A percentile compares a stretch with the other conserved stretches of the same genome.
Conservation (phyloP, 768 basidiomycete species). For the Rhizopogon sp. region DNA sequence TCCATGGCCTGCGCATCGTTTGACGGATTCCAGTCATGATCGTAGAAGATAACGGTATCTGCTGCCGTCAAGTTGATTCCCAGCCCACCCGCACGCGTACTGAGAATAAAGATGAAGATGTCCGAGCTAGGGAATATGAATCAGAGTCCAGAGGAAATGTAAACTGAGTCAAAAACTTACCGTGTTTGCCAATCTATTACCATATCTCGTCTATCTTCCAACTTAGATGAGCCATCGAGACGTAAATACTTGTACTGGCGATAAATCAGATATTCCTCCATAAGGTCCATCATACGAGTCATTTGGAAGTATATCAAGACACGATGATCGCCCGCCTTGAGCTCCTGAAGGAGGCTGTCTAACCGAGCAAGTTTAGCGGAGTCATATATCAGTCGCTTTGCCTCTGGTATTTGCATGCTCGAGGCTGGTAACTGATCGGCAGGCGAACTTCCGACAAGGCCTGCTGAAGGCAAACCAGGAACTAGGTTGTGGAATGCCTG, state of each 20-base stretch:
- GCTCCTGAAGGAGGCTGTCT: constrained; percentile 83
- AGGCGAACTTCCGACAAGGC: constrained; percentile 65
- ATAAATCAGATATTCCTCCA: constrained; percentile 97
- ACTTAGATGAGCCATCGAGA: constrained; percentile 88
- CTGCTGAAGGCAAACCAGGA: constrained; percentile 59
- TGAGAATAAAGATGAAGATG: constrained; percentile 90
- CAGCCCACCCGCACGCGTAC: constrained; percentile 92
- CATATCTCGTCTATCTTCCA: constrained; percentile 97
- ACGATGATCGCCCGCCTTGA: constrained; percentile 90
- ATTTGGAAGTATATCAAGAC: constrained; percentile 99
- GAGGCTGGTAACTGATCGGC: constrained; percentile 72
- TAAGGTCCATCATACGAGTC: constrained; percentile 99
- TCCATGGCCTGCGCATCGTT: constrained; percentile 99
- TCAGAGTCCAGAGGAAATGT: not conserved
- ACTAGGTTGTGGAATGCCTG: constrained; percentile 40
- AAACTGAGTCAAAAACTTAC: constrained; percentile 36
- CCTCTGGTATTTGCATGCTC: constrained; percentile 89
- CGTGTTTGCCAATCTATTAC: constrained; percentile 99
- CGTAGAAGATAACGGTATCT: constrained; percentile 24
- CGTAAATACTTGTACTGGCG: constrained; percentile 94
- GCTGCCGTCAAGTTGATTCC: constrained; percentile 93
- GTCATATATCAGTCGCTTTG: constrained; percentile 91
- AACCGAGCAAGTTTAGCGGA: constrained; percentile 93
- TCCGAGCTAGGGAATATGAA: constrained; percentile 46
- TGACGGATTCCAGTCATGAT: constrained; percentile 64